Conservation (phyloP, 495 filamentous ascomycete species). For the Lophium mytilinum region DNA sequence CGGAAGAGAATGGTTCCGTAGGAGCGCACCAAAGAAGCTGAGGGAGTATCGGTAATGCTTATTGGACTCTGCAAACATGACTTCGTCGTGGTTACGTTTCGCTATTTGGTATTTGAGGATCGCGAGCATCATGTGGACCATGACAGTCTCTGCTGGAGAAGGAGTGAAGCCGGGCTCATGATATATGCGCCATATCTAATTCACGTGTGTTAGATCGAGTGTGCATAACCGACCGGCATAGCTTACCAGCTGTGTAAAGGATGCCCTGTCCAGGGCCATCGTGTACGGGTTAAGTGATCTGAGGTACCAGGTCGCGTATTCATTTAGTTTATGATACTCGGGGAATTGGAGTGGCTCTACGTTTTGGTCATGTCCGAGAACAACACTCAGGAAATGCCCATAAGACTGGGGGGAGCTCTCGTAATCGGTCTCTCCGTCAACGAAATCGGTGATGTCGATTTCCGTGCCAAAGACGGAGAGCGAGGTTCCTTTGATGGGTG, state of each 20-base stretch:
- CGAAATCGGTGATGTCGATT: conserved; percentile 67
- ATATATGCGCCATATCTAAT: conserved; percentile 52
- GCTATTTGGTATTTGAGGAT: conserved; percentile 69
- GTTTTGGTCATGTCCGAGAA: conserved; percentile 36
- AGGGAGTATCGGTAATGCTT: conserved; percentile 69
- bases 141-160: conserved; percentile 56
- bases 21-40: conserved; percentile 55
- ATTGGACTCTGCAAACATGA: conserved; percentile 54
- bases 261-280: conserved; percentile 62
- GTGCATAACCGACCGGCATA: neutral
- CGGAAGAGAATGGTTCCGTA: conserved; percentile 49
- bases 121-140: conserved; percentile 69
- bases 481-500: conserved; percentile 64
- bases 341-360: conserved; percentile 20
- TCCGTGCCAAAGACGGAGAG: conserved; percentile 67
- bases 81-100: conserved; percentile 48
- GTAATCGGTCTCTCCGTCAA: conserved; percentile 55
- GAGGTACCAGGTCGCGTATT: conserved; percentile 65
- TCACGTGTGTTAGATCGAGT: neutral
- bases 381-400: conserved; percentile 53
- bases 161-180: conserved; percentile 53
- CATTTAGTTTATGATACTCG: conserved; percentile 41
- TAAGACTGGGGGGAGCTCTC: conserved; percentile 57
- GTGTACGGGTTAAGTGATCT: conserved; percentile 62
- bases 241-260: conserved; percentile 57